A percentile compares a stretch with the other conserved stretches of the same genome.
Conservation (phyloP, 2,329 filamentous ascomycete genomes). For the Fusarium nisikadoi region DNA sequence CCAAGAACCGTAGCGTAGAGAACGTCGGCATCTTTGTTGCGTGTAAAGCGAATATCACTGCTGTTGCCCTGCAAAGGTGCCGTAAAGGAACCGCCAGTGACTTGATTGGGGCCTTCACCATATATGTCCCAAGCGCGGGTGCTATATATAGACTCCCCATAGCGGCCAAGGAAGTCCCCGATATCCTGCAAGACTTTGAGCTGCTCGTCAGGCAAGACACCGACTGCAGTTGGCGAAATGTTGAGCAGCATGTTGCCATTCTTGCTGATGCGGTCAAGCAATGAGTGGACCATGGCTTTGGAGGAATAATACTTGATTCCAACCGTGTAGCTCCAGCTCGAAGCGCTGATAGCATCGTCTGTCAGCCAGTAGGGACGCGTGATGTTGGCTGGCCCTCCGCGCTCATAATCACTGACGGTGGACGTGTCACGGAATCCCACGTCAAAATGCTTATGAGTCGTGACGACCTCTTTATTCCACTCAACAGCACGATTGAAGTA, state of each 20-base stretch:
- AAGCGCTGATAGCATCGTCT: slow-evolving; percentile 13
- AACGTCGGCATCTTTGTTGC: not conserved
- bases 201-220: not conserved
- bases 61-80: slow-evolving; percentile 11
- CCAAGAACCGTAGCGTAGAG: slow-evolving; percentile 13
- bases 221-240: slow-evolving; percentile 6
- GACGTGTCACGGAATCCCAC: slow-evolving; percentile 17
- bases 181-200: slow-evolving; percentile 13
- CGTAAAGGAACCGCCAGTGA: slow-evolving; percentile 5
- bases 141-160: not conserved
- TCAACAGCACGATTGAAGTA: slow-evolving; percentile 16
- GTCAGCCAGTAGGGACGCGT: slow-evolving; percentile 16
- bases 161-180: slow-evolving; percentile 1
- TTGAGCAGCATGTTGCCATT: slow-evolving; percentile 18
- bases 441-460: slow-evolving; percentile 16
- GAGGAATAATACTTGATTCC: slow-evolving; percentile 22
- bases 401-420: slow-evolving; percentile 12
- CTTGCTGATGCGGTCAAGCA: slow-evolving; percentile 14
- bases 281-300: slow-evolving; percentile 12
- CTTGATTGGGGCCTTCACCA: slow-evolving; percentile 4
- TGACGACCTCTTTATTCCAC: slow-evolving; percentile 12
- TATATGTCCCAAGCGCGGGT: slow-evolving; percentile 17
- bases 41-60: slow-evolving; percentile 13
- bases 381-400: slow-evolving; percentile 6
- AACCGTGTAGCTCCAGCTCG: slow-evolving; percentile 14